These are phyloP conservation scores for Agaricus blazei DNA, from an alignment of 768 basidiomycete genomes.

Conservation along the genomic window DNA sequence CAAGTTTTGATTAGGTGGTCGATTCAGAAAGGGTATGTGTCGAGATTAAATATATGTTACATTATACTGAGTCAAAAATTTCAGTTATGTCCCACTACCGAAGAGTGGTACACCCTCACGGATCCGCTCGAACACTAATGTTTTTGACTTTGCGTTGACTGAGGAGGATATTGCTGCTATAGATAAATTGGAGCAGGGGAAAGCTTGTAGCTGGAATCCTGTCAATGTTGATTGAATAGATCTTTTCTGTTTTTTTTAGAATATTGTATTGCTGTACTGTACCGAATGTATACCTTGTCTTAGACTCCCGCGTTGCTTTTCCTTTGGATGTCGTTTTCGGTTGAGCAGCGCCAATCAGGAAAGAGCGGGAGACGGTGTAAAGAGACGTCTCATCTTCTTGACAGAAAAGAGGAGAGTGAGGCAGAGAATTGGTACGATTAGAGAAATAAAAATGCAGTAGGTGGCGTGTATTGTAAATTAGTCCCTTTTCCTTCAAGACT, in stretches of 20 bases:
- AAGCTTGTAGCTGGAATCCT: constrained; percentile 11
- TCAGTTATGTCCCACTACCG: constrained; percentile 7
- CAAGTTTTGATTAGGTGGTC: constrained; percentile 88
- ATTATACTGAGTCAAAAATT: not conserved
- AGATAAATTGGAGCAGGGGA: constrained; percentile 7
- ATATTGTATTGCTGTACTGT: too few relatives aligned
- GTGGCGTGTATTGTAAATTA: too few relatives aligned
- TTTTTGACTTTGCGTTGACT: constrained; percentile 10
- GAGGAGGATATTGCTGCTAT: constrained; percentile 9
- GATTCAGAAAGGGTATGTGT: constrained; percentile 64
- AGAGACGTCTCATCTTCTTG: too few relatives aligned
- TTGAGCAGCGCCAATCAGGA: too few relatives aligned
- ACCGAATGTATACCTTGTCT: too few relatives aligned
- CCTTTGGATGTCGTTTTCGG: too few relatives aligned
- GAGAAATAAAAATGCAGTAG: too few relatives aligned
- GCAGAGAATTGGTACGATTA: too few relatives aligned
- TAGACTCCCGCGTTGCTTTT: too few relatives aligned
- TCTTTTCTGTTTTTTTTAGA: not conserved
- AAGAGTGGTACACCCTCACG: constrained; percentile 11
- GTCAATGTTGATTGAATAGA: constrained; percentile 6
- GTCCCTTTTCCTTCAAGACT: too few relatives aligned
- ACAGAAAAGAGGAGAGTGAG: too few relatives aligned
- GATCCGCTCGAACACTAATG: constrained; percentile 7
- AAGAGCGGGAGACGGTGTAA: too few relatives aligned
- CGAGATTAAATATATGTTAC: not conserved